Evolutionary conservation across 2,329 filamentous ascomycete species (phyloP).

Genomic region (Ceratocystis alfenasii): DNA sequence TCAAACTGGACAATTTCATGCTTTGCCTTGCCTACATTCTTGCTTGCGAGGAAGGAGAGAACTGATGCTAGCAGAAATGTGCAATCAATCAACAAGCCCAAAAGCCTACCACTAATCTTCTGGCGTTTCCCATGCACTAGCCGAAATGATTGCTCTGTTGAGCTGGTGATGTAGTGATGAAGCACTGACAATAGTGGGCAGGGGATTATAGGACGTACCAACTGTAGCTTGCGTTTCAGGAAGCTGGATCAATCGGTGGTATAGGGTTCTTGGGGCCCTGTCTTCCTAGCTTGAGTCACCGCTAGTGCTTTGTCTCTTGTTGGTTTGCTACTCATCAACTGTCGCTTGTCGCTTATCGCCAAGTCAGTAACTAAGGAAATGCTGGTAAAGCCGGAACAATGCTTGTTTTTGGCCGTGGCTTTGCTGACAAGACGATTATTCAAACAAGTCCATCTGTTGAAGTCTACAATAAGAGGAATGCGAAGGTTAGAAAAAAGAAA

Average conservation of each 20-base stretch:
- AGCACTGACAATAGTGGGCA: not conserved
- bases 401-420: not conserved
- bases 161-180: not conserved
- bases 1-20: not conserved
- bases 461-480: too few relatives aligned
- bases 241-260: too few relatives aligned
- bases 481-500: not conserved
- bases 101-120: too few relatives aligned
- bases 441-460: too few relatives aligned
- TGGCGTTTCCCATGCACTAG: too few relatives aligned
- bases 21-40: not conserved
- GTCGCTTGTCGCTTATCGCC: not conserved
- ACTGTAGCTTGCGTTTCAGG: not conserved
- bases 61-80: not conserved
- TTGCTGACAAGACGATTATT: not conserved
- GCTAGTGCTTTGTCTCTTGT: too few relatives aligned
- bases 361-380: not conserved
- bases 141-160: too few relatives aligned
- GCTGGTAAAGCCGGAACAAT: not conserved
- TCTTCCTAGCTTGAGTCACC: too few relatives aligned
- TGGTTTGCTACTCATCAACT: too few relatives aligned
- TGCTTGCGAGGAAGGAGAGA: not conserved
- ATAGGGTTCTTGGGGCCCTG: too few relatives aligned
- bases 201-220: slow-evolving; percentile 1
- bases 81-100: not conserved